Conservation (phyloP, 345 rosid genomes). For the Excoecaria cochinchinensis region DNA sequence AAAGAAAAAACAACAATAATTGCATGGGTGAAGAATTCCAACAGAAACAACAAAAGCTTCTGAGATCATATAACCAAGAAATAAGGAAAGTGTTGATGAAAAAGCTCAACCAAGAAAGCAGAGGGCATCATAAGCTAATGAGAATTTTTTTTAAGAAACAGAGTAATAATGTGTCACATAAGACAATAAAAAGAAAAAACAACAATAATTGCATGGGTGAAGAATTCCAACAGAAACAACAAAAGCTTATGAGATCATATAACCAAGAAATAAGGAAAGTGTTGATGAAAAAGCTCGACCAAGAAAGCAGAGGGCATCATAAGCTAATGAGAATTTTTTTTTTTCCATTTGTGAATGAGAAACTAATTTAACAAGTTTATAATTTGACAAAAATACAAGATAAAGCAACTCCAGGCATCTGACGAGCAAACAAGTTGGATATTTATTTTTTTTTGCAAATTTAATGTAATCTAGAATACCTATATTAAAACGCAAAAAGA, state of each 20-base stretch:
- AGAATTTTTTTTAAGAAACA: neutral
- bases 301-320: neutral
- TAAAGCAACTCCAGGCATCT: neutral
- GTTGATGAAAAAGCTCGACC: neutral
- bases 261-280: neutral
- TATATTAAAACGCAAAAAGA: no score
- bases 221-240: neutral
- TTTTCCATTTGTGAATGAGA: no score
- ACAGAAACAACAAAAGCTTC: neutral
- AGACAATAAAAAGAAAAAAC: neutral
- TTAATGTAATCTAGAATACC: no score
- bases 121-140: neutral
- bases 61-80: neutral
- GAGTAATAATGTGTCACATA: neutral
- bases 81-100: neutral
- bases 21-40: neutral
- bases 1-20: neutral
- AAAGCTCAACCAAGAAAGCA: neutral
- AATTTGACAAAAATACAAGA: neutral
- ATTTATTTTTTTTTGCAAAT: neutral
- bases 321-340: neutral
- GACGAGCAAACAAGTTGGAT: neutral
- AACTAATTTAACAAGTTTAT: neutral
- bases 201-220: neutral
- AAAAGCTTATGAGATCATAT: neutral